Conservation (phyloP, 228 moss, liverwort and hornwort species). For the Sphagnum magellanicum region DNA sequence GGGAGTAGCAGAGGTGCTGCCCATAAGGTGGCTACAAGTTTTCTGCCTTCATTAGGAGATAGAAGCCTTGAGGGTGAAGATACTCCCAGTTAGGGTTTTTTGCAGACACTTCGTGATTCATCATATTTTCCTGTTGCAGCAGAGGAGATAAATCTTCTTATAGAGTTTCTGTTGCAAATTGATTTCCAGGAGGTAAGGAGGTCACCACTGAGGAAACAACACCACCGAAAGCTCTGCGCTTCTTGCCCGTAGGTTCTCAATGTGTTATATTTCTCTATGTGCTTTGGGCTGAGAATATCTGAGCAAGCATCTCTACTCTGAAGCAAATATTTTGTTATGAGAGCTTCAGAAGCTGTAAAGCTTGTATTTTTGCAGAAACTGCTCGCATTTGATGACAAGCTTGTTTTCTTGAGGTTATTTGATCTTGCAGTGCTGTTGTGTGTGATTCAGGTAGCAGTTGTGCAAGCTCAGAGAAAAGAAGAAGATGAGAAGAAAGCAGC, state of each 20-base stretch:
- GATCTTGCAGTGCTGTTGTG: constrained; percentile 28
- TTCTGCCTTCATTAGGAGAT: not conserved
- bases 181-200: constrained; percentile 41
- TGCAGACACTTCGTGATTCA: too few species aligned
- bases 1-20: not conserved
- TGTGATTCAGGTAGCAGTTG: constrained; percentile 20
- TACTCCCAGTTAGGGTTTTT: too few species aligned
- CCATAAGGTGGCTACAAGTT: not conserved
- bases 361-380: too few species aligned
- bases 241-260: constrained; percentile 31
- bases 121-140: too few species aligned
- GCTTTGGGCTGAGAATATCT: not conserved
- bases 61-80: not conserved
- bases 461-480: constrained; percentile 15
- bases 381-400: not conserved
- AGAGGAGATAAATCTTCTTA: too few species aligned
- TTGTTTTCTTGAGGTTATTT: not conserved
- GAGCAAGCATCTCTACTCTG: not conserved
- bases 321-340: not conserved
- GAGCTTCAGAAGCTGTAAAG: not conserved
- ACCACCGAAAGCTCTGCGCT: constrained; percentile 31
- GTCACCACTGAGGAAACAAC: constrained; percentile 41
- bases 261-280: not conserved
- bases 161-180: not conserved
- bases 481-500: constrained; percentile 30